Percentiles rank a stretch among this genome's conserved stretches.
Conservation (phyloP, 1,139 yeast species). For the Kodamaea ohmeri region DNA sequence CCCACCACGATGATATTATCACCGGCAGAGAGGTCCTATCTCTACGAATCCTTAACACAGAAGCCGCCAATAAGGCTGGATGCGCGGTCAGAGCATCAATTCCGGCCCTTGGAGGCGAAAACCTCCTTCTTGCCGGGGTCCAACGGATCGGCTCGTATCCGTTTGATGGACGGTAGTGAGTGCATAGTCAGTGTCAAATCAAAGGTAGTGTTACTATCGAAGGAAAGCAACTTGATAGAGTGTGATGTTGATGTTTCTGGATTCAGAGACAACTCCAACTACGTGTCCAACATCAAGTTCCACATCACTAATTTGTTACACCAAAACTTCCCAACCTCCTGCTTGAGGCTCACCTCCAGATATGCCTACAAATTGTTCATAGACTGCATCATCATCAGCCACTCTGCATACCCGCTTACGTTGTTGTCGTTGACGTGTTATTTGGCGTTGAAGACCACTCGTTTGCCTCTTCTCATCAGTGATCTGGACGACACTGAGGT, state of each 20-base stretch:
- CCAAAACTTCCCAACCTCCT: slow-evolving; percentile 45
- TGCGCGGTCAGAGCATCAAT: slow-evolving; percentile 68
- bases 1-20: slow-evolving; percentile 57
- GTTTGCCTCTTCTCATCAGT: slow-evolving; percentile 70
- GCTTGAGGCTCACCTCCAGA: slow-evolving; percentile 63
- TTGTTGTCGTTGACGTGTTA: slow-evolving; percentile 75
- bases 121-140: slow-evolving; percentile 80
- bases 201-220: slow-evolving; percentile 63
- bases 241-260: slow-evolving; percentile 79
- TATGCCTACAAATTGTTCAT: slow-evolving; percentile 74
- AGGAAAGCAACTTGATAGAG: slow-evolving; percentile 49
- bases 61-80: slow-evolving; percentile 77
- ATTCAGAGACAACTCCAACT: slow-evolving; percentile 64
- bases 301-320: slow-evolving; percentile 47
- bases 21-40: slow-evolving; percentile 80
- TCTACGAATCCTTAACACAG: slow-evolving; percentile 66
- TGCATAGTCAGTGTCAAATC: slow-evolving; percentile 88
- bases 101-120: slow-evolving; percentile 81
- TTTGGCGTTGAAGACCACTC: slow-evolving; percentile 76
- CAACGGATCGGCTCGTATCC: slow-evolving; percentile 86
- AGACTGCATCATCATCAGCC: slow-evolving; percentile 75
- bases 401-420: slow-evolving; percentile 68
- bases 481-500: slow-evolving; percentile 54
- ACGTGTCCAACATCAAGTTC: slow-evolving; percentile 57
- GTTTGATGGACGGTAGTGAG: slow-evolving; percentile 86